These are phyloP conservation scores for Trichoderma citrinoviride DNA, from an alignment of 2,329 filamentous ascomycete species.

Conservation along the genomic window DNA sequence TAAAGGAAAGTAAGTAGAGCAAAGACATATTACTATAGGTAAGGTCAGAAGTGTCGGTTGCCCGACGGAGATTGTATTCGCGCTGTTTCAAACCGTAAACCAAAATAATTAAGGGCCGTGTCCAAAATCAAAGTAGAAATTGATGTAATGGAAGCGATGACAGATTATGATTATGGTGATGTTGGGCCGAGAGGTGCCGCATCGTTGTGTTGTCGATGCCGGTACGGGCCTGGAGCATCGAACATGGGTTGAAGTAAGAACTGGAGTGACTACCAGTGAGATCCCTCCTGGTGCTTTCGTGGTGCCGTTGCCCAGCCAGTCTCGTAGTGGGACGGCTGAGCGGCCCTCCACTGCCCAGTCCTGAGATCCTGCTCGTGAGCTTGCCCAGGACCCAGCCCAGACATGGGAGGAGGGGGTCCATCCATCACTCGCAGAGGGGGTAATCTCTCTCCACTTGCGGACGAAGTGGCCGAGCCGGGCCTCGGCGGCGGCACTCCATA, in stretches of 20 bases:
- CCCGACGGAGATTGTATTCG: constrained; percentile 25
- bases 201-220: not conserved
- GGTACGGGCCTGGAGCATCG: not conserved
- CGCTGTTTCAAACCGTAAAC: constrained; percentile 19
- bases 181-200: not conserved
- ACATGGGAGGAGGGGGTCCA: constrained; percentile 28
- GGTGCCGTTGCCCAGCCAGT: constrained; percentile 39
- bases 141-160: constrained; percentile 3
- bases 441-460: constrained; percentile 43
- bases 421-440: constrained; percentile 50
- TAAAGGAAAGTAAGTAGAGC: constrained; percentile 2
- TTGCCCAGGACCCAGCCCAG: constrained; percentile 29
- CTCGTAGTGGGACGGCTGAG: constrained; percentile 34
- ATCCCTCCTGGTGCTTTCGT: constrained; percentile 28
- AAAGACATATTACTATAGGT: constrained; percentile 20
- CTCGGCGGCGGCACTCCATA: constrained; percentile 40
- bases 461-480: constrained; percentile 39
- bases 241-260: not conserved
- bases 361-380: constrained; percentile 37
- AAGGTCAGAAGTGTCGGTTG: constrained; percentile 24
- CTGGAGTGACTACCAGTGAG: constrained; percentile 22
- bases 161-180: not conserved
- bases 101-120: constrained; percentile 17
- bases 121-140: constrained; percentile 9
- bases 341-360: constrained; percentile 38